Percentiles rank a stretch among this genome's conserved stretches.
These are phyloP conservation scores for Bombardia bombarda DNA, from an alignment of 495 filamentous ascomycete species.

Conservation along the genomic window DNA sequence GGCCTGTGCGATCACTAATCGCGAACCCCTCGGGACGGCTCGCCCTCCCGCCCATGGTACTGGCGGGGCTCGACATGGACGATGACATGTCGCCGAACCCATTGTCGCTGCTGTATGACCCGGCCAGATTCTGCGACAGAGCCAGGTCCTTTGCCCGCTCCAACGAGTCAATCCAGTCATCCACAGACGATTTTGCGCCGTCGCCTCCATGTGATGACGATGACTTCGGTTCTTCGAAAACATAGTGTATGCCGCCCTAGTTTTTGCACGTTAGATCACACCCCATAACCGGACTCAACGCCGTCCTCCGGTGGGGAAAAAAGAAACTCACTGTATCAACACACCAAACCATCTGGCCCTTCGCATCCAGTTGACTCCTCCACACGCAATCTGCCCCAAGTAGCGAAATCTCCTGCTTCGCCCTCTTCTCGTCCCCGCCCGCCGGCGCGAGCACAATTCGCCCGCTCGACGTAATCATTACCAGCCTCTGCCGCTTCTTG, in stretches of 20 bases:
- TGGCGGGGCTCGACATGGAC: constrained; percentile 64
- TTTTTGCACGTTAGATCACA: neutral
- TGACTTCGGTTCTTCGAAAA: constrained; percentile 63
- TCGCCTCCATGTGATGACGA: constrained; percentile 19
- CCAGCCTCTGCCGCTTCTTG: constrained; percentile 89
- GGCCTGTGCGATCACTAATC: constrained; percentile 40
- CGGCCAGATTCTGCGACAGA: constrained; percentile 56
- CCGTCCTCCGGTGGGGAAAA: neutral
- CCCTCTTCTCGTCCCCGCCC: constrained; percentile 91
- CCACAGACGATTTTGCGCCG: constrained; percentile 44
- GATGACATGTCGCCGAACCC: constrained; percentile 66
- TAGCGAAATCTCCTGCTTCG: constrained; percentile 83
- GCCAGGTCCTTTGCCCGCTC: constrained; percentile 78
- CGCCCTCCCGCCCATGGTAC: constrained; percentile 52
- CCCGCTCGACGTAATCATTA: constrained; percentile 90
- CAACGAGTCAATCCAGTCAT: constrained; percentile 84
- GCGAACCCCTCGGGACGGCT: constrained; percentile 33
- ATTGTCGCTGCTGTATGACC: constrained; percentile 61
- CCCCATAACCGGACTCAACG: no score
- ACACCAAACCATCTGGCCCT: constrained; percentile 80
- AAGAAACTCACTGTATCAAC: constrained; percentile 76
- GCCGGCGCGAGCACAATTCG: constrained; percentile 86
- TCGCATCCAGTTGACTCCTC: constrained; percentile 71
- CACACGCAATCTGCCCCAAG: constrained; percentile 63
- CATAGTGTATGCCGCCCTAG: constrained; percentile 82